Evolutionary conservation across 768 basidiomycete species (phyloP).

Genomic region (Fistulinella prunicolor): DNA sequence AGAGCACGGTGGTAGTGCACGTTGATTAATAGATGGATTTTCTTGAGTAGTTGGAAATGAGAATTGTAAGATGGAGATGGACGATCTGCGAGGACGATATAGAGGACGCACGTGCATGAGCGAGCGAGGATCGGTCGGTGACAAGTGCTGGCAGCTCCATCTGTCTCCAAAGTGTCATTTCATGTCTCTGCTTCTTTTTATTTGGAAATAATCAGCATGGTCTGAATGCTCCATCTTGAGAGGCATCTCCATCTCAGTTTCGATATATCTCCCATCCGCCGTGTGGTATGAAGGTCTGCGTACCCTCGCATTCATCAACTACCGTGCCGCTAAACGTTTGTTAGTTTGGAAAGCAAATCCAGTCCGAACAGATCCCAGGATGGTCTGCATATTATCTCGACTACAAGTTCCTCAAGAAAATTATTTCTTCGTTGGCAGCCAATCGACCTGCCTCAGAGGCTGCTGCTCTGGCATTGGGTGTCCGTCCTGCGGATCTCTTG

Average conservation of each 20-base stretch:
- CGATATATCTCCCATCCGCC: constrained; percentile 8
- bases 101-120: constrained; percentile 26
- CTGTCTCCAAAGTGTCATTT: constrained; percentile 14
- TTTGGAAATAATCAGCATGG: constrained; percentile 26
- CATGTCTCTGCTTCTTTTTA: constrained; percentile 3
- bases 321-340: not conserved
- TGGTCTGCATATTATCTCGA: constrained; percentile 96
- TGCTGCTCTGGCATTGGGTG: constrained; percentile 77
- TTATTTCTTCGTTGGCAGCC: constrained; percentile 90
- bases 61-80: too few species aligned
- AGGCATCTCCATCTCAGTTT: constrained; percentile 8
- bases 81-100: too few species aligned
- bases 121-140: not conserved
- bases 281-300: constrained; percentile 32
- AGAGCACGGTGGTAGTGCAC: not conserved
- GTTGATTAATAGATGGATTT: not conserved
- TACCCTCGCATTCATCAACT: not conserved
- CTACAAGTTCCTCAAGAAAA: constrained; percentile 98
- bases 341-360: constrained; percentile 98
- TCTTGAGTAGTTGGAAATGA: constrained; percentile 5
- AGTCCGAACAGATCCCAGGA: constrained; percentile 93
- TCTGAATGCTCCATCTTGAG: constrained; percentile 18
- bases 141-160: not conserved
- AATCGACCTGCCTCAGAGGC: constrained; percentile 90
- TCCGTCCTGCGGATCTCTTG: constrained; percentile 62